Percentiles rank a stretch among this genome's conserved stretches.
Evolutionary conservation across 2,329 filamentous ascomycete species (phyloP).

Genomic region (Capronia americana): DNA sequence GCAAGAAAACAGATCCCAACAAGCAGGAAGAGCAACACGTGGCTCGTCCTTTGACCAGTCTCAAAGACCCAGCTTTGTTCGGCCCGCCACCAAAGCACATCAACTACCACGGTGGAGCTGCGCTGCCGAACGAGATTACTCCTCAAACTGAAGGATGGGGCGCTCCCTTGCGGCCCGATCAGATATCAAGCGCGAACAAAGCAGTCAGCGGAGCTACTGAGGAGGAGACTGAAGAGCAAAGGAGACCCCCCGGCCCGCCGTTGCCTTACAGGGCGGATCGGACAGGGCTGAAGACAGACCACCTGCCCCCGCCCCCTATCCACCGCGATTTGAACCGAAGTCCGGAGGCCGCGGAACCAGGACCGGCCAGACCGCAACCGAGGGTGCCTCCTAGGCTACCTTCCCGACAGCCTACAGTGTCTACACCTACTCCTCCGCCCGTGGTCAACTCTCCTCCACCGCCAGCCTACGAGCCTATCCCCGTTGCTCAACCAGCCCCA

Average conservation of each 20-base stretch:
- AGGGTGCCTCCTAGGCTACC: conserved; percentile 73
- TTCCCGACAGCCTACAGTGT: conserved; percentile 64
- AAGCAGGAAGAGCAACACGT: conserved; percentile 54
- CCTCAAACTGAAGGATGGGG: conserved; percentile 53
- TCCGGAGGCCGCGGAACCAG: conserved; percentile 39
- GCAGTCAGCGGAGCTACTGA: conserved; percentile 42
- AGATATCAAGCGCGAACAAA: conserved; percentile 45
- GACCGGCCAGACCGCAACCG: conserved; percentile 55
- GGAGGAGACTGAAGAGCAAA: conserved; percentile 41
- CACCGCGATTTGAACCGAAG: conserved; percentile 48
- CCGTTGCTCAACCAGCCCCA: conserved; percentile 37
- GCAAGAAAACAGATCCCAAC: conserved; percentile 59
- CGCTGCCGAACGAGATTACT: conserved; percentile 54
- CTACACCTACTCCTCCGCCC: conserved; percentile 49
- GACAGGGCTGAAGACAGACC: conserved; percentile 71
- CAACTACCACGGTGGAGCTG: conserved; percentile 55
- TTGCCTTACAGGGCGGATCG: conserved; percentile 73
- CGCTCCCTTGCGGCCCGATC: conserved; percentile 49
- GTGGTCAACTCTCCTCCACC: conserved; percentile 44
- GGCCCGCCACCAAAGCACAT: conserved; percentile 77
- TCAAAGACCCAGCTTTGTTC: conserved; percentile 79
- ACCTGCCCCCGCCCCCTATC: conserved; percentile 74
- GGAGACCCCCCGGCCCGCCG: conserved; percentile 58
- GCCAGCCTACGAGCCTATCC: conserved; percentile 27
- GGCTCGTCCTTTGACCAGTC: conserved; percentile 68